A percentile compares a stretch with the other conserved stretches of the same genome.
Conservation (phyloP, 129 eudicot genomes). For the Rutidosis leptorrhynchoides region DNA sequence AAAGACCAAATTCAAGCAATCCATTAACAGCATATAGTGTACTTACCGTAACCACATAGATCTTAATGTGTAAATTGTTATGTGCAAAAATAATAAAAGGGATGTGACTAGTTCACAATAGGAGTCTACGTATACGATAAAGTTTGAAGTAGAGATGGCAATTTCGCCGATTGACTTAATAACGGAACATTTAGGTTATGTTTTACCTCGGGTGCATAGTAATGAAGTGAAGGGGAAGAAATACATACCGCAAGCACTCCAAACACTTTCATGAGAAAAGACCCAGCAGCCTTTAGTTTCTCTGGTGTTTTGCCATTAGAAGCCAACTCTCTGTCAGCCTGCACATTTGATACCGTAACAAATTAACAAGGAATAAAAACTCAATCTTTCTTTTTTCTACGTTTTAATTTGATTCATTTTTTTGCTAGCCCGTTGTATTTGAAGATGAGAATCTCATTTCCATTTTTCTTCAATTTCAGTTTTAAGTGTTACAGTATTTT, state of each 20-base stretch:
- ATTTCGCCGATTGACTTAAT: background rate
- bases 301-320: conserved; percentile 86
- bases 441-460: background rate
- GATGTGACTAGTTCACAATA: conserved; percentile 1
- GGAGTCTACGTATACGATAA: background rate
- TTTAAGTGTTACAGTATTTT: conserved; percentile 17
- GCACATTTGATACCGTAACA: conserved; percentile 22
- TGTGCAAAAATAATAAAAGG: conserved; percentile 4
- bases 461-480: background rate
- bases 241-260: conserved; percentile 91
- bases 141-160: background rate
- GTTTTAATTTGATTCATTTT: background rate
- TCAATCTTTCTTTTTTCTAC: conserved; percentile 14
- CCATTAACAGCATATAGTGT: conserved; percentile 11
- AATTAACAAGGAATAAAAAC: conserved; percentile 7
- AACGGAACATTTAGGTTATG: background rate
- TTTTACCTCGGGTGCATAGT: background rate
- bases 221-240: conserved; percentile 15
- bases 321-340: conserved; percentile 97
- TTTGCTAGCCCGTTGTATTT: background rate
- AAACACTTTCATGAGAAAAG: conserved; percentile 97
- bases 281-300: conserved; percentile 94
- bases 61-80: conserved; percentile 11
- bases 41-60: background rate
- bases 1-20: conserved; percentile 18